phyloP scores from a whole-genome alignment of 176 grass and related monocot species.

The Dendrocalamus sinicus region DNA sequence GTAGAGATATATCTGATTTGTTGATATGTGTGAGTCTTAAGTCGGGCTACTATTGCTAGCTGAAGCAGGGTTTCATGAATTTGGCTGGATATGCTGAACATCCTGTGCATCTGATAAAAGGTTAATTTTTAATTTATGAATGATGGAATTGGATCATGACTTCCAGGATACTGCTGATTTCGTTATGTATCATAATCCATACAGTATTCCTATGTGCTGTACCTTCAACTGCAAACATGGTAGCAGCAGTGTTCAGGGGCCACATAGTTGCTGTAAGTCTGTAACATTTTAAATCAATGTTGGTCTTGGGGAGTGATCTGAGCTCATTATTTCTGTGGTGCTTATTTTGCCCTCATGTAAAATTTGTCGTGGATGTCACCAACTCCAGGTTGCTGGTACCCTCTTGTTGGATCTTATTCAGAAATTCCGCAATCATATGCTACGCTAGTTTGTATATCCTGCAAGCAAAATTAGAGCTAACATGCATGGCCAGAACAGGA shows the following conservation, averaged over 20 bases:
- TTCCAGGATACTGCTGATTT: not conserved
- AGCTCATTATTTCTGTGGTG: not conserved
- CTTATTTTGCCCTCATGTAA: not conserved
- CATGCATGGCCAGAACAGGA: not conserved
- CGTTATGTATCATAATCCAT: not conserved
- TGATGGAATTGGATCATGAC: not conserved
- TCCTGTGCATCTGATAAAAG: slow-evolving; percentile 20
- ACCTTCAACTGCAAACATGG: not conserved
- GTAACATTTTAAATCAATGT: not conserved
- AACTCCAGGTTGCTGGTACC: not conserved
- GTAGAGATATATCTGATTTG: too few species aligned
- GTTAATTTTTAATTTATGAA: not conserved
- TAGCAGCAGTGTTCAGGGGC: not conserved
- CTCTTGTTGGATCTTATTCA: not conserved
- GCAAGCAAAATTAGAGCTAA: not conserved
- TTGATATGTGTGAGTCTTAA: too few species aligned
- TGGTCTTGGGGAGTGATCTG: slow-evolving; percentile 3
- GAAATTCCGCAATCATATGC: not conserved
- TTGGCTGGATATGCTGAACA: not conserved
- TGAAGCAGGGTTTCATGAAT: not conserved
- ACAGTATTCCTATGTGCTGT: not conserved
- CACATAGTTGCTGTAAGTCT: not conserved
- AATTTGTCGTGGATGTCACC: not conserved
- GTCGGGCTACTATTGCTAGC: too few species aligned
- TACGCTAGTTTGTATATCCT: not conserved